Evolutionary conservation across 2,329 filamentous ascomycete species (phyloP), one percentile per base, ranked within the genome.

Genomic region (Ceratocystis alfenasii): DNA sequence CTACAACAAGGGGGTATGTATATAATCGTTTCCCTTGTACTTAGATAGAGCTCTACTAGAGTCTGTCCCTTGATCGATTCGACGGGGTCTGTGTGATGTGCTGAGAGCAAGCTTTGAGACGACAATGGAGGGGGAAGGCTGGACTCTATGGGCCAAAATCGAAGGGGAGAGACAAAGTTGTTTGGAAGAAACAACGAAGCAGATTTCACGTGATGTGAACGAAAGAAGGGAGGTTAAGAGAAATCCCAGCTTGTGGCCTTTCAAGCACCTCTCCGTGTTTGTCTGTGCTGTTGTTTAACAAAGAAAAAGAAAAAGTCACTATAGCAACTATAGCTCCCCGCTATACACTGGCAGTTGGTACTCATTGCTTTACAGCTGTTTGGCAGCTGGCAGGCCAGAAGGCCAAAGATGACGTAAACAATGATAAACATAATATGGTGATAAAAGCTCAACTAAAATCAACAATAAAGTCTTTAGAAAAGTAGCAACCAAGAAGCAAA

Each of bases 261-360:
- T 41, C 36, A 41, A 41, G 10, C 10, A 41, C 36, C 12, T 41
- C 36, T 12, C 36, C 36, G 10, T 15, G 36, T 15, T 41, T 28
- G 48, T 50, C 22, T 25, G 25, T 28, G 53, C 5, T 33, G 53
- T 57, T 69, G 63, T 69, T 68, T 8, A 22, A 30, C 45, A 48
- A 63, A 63, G 44, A 64, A 41, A 64, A 55, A 64, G 25, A 50
- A 57, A 66, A 45, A 63, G 59, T 55, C 45, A 41, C 41, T 57
- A 57, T 66, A 15, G 48, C 25, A 55, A 66, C 46, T 59, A 20
- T 4, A 59, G 55, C 55, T 59, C 55, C 25, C 55, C 55, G 55
- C 28, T 59, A 12, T 8, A 17, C 10, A 17, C 12, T 36, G 15
- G 3, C 55, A 59, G 55, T 6, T 59, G 55, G 1, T 30, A 8